A percentile compares a stretch with the other conserved stretches of the same genome.
These are phyloP conservation scores for Cylindrotheca fusiformis DNA, from an alignment of 108 stramenopile genomes.

Conservation along the genomic window DNA sequence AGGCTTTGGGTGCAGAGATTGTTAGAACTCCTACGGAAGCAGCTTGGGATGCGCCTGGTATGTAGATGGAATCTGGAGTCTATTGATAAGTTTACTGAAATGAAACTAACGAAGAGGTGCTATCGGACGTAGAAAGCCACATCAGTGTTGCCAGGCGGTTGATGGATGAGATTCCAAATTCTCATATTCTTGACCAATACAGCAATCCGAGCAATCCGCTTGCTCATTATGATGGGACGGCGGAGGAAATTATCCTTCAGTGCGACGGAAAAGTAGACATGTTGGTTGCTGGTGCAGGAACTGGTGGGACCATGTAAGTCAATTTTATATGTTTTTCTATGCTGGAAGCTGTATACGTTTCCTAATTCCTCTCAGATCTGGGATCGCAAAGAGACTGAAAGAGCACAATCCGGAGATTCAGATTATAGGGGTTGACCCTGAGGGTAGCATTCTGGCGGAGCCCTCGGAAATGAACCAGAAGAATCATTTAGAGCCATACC, in stretches of 20 bases:
- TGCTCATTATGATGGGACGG: constrained; percentile 93
- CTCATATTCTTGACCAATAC: constrained; percentile 92
- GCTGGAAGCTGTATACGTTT: constrained; percentile 93
- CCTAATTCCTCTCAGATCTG: constrained; percentile 71
- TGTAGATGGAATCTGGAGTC: constrained; percentile 22
- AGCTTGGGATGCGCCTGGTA: constrained; percentile 32
- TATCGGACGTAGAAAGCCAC: constrained; percentile 71
- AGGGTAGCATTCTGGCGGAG: constrained; percentile 71
- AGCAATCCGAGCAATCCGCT: constrained; percentile 83
- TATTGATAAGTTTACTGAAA: too few species aligned
- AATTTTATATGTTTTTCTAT: constrained; percentile 81
- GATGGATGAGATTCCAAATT: constrained; percentile 83
- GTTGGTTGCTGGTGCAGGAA: constrained; percentile 80
- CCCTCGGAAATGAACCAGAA: constrained; percentile 86
- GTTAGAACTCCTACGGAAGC: constrained; percentile 92
- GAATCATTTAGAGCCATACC: constrained; percentile 65
- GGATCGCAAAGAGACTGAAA: constrained; percentile 82
- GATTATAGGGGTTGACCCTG: constrained; percentile 88
- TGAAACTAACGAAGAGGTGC: too few species aligned
- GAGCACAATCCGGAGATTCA: constrained; percentile 65
- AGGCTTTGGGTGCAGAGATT: constrained; percentile 91
- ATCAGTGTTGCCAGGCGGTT: constrained; percentile 86
- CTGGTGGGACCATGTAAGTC: constrained; percentile 69
- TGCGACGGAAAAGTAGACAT: constrained; percentile 81
- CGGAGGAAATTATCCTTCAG: constrained; percentile 83